Base-by-base conservation (phyloP, 2,329 filamentous ascomycete genomes). In the Penicillium frequentans region DNA sequence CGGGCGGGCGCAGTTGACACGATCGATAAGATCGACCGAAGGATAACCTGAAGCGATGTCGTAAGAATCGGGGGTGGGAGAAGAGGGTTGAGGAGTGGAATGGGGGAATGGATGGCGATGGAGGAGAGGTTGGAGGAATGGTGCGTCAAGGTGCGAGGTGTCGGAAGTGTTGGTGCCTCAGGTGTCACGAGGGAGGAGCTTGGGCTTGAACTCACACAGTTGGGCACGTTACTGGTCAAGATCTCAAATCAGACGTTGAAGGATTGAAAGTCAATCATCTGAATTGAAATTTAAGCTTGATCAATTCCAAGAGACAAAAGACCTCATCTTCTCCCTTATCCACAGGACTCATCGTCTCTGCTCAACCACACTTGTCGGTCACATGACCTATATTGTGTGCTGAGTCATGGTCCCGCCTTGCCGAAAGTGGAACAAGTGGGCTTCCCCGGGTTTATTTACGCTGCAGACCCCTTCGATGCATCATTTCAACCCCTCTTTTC, bases 111-210 rank as follows among this genome's bases (percentile, higher is more conserved):
- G 60, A 59, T 59, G 47, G 61, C 58, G 54, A 62, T 58, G 61
- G 56, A 61, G 60, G 60, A 62, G 59, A 65, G 61, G 60, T 59
- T 56, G 59, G 61, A 59, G 58, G 63, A 57, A 58, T 61, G 57
- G 57, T 59, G 55, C 60, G 58, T 53, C 59, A 57, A 62, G 57
- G 59, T 66, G 61, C 56, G 60, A 61, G 61, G 60, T 61, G 63
- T 62, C 63, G 61, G 59, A 57, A 66, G 52, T 49, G 49, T 60
- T 43, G 44, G 27, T 59, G 64, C 64, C 64, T 67, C 53, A 67
- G 64, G 64, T 59, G 54, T 59, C 55, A 11, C 50, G 50, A 54
- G 52, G 31, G 48, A 45, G 53, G 55, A 63, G 63, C 64, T 66
- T 62, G 48, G 51, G 61, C 52, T 21, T 45, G 7, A 33, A 50